Evolutionary conservation across 1,284 basidiomycete genomes (phyloP).

Genomic region (Malassezia vespertilionis): DNA sequence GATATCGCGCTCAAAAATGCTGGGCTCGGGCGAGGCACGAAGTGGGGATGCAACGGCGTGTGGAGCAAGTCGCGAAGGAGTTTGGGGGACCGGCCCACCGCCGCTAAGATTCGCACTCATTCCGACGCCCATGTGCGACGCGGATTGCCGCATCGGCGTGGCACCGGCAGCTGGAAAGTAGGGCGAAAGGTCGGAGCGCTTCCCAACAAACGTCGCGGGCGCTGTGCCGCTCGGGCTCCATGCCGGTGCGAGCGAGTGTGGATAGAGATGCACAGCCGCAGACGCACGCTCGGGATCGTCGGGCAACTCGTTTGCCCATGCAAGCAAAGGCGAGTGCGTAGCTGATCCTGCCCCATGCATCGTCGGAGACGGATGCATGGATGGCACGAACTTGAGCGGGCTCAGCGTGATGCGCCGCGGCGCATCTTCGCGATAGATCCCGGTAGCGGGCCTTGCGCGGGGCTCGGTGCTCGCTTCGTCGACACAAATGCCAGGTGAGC

Average conservation of each 20-base stretch:
- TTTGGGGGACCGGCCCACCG: not conserved
- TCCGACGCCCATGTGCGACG: not conserved
- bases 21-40: slow-evolving; percentile 15
- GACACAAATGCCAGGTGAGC: too few relatives aligned
- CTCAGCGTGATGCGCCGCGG: slow-evolving; percentile 6
- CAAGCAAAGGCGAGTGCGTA: not conserved
- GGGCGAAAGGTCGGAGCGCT: not conserved
- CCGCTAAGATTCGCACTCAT: too few relatives aligned
- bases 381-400: not conserved
- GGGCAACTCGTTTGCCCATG: slow-evolving; percentile 34
- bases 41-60: not conserved
- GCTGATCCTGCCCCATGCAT: not conserved
- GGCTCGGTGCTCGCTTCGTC: too few relatives aligned
- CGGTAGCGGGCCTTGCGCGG: too few relatives aligned
- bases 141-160: too few relatives aligned
- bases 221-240: slow-evolving; percentile 16
- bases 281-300: slow-evolving; percentile 34
- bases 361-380: not conserved
- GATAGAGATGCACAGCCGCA: slow-evolving; percentile 31
- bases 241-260: slow-evolving; percentile 31
- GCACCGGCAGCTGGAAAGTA: not conserved
- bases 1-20: slow-evolving; percentile 44
- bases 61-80: not conserved
- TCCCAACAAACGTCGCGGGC: too few relatives aligned
- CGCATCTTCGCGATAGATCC: slow-evolving; percentile 2